Base-by-base conservation (phyloP, 352 stramenopile genomes). In the Globisporangium nodosum region DNA sequence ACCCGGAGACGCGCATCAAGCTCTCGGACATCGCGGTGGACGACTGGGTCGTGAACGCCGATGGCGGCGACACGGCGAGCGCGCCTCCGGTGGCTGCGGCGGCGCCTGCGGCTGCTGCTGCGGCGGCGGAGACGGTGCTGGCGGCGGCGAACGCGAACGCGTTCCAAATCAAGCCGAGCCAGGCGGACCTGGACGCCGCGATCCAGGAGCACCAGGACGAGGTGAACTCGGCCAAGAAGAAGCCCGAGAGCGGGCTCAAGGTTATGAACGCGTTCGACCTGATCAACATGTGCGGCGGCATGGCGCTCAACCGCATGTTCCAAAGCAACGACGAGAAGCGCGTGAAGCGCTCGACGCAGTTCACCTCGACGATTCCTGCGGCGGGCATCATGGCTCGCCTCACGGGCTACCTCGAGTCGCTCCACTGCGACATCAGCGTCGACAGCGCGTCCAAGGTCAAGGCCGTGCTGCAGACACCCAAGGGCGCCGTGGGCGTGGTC, bases 261-360 rank as follows among this genome's bases (percentile, higher is more conserved):
- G 77, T 92, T 56, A 87, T 97, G 81, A 97, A 97, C 64, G 88
- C 88, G 30, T 96, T 96, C 55, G 89, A 96, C 47, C 63, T 97
- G 59, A 94, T 97, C 77, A 96, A 94, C 70, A 93, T 96, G 82
- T 96, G 87, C 73, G 90, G 85, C 33, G 89, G 89, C 50, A 92
- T 94, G 73, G 87, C 85, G 27, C 70, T 96, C n/a, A 96, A 96
- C 68, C 81, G 81, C 55, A 93, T 96, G 82, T 92, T 95, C 70
- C 82, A 92, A 63, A 89, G 71, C 69, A 88, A 88, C 56, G 85
- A 94, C 49, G 83, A 93, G 57, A 92, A 93, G 70, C 77, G 80
- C 47, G 85, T 94, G 30, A 92, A 92, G 74, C 68, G 82, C 35
- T 87, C 75, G 59, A 93, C 83, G 64, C 85, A 93, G 64, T 94